Percentiles rank a stretch among this genome's conserved stretches.
phyloP scores from a whole-genome alignment of 768 basidiomycete species.

The Tulasnella sp. region DNA sequence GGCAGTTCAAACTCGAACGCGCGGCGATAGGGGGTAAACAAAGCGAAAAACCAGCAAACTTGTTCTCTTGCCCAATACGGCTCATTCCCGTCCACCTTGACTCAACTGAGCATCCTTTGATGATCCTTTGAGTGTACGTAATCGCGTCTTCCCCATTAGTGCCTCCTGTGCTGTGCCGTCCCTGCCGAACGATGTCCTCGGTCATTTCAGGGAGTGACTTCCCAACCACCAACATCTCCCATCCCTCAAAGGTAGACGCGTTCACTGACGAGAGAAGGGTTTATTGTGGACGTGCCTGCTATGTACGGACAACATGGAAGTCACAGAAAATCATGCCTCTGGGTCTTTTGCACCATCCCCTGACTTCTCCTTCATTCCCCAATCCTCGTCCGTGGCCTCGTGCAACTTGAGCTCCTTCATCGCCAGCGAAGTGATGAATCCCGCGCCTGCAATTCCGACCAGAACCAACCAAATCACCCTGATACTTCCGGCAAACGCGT shows the following conservation, averaged over 20 bases:
- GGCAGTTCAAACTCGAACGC: slow-evolving; percentile 20
- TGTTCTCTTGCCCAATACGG: not conserved
- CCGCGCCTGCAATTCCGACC: slow-evolving; percentile 48
- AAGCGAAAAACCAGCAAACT: not conserved
- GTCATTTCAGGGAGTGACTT: not conserved
- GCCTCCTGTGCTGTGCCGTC: not conserved
- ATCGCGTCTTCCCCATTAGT: not conserved
- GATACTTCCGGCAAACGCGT: slow-evolving; percentile 39
- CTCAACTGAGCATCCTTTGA: not conserved
- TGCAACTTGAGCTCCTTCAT: slow-evolving; percentile 47
- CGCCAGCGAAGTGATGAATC: slow-evolving; percentile 45
- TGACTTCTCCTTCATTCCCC: slow-evolving; percentile 42
- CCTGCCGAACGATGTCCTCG: not conserved
- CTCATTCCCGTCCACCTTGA: not conserved
- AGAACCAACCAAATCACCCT: slow-evolving; percentile 41
- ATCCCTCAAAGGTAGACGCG: not conserved
- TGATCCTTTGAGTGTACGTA: not conserved
- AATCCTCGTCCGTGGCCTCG: slow-evolving; percentile 44
- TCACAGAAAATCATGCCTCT: not conserved
- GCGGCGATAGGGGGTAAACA: slow-evolving; percentile 19
- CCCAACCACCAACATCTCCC: not conserved
- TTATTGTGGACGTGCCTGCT: not conserved
- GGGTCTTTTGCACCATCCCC: slow-evolving; percentile 27
- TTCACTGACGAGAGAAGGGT: not conserved
- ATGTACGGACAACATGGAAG: not conserved